Evolutionary conservation across 805 yeast species (phyloP), one percentile per base, ranked within the genome.

Genomic region (Metschnikowia matae): DNA sequence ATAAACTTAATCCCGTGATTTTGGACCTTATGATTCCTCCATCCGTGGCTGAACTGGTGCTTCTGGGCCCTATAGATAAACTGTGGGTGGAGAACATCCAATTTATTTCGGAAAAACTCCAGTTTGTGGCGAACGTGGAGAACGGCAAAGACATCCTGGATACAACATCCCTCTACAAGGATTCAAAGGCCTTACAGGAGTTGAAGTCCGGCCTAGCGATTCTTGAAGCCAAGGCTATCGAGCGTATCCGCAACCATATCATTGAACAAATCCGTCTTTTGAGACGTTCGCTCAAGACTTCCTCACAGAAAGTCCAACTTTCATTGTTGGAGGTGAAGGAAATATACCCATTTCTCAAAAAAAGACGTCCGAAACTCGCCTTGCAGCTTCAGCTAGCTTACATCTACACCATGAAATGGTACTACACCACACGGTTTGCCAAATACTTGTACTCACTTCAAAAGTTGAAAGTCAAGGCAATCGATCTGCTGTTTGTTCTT

Each of bases 391-490:
- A 83, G 48, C 79, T 79, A 59, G 98, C 97, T 0, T 94, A 94
- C 64, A 70, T 84, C 17, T 83, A 83, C 60, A 92, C 98, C 2
- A 91, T 94, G 88, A 75, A 80, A 60, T 94, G 99, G 99, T 94
- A 92, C 69, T 94, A 94, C 65, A 75, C 78, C 51, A 79, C 85
- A 50, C 80, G 87, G 57, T 92, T 91, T 62, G 82, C 84, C 15
- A 81, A 90, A 54, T 91, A 90, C 67, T 66, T 84, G 36, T 80
- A 84, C 53, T 82, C 95, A 0, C 67, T 91, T 46, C 87, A 87
- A 52, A 82, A 81, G 56, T 66, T 89, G 51, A 80, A 77, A 40
- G 55, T 84, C 15, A 74, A 76, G 46, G 68, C 68, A 20, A 79
- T 85, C 7, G 94, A 85, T 54, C 75, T 71, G 50, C 73, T 73